A percentile compares a stretch with the other conserved stretches of the same genome.
phyloP scores from a whole-genome alignment of 1,284 basidiomycete genomes.

The Porogramme epimiltina region DNA sequence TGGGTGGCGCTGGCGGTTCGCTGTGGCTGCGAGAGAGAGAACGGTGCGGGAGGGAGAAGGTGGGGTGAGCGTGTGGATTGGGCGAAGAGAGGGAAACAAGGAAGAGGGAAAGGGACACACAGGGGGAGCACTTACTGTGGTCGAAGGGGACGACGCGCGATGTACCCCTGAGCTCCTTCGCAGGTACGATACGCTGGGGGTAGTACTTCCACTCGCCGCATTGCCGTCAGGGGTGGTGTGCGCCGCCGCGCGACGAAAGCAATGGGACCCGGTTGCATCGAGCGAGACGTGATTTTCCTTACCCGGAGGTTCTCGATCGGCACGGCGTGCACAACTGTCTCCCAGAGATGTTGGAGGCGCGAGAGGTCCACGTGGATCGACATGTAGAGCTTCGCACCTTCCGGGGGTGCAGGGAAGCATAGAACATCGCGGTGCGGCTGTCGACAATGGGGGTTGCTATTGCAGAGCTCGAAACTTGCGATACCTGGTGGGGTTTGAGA shows the following conservation, averaged over 20 bases:
- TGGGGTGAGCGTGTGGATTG: neutral
- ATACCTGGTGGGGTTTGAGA: too few relatives aligned
- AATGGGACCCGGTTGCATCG: slow-evolving; percentile 61
- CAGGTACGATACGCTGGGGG: slow-evolving; percentile 56
- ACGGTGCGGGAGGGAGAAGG: too few relatives aligned
- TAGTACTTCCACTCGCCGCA: slow-evolving; percentile 55
- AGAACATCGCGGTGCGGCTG: slow-evolving; percentile 26
- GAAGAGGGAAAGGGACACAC: neutral
- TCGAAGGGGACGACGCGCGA: slow-evolving; percentile 61
- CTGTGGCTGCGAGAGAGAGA: slow-evolving; percentile 28
- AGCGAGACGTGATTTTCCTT: slow-evolving; percentile 48
- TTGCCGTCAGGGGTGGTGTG: slow-evolving; percentile 49
- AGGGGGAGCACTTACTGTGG: slow-evolving; percentile 51
- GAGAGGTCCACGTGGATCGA: slow-evolving; percentile 29
- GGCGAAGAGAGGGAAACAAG: neutral
- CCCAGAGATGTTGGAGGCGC: slow-evolving; percentile 28
- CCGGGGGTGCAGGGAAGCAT: slow-evolving; percentile 34
- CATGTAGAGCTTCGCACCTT: slow-evolving; percentile 34
- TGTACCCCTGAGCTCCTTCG: slow-evolving; percentile 64
- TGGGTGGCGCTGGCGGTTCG: slow-evolving; percentile 47
- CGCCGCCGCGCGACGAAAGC: slow-evolving; percentile 40
- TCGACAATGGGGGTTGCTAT: slow-evolving; percentile 20
- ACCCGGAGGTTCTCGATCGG: slow-evolving; percentile 60
- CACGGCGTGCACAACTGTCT: slow-evolving; percentile 29
- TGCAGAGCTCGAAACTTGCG: too few relatives aligned